Conservation (phyloP, 345 rosid species). For the Eucalyptus fibrosa region DNA sequence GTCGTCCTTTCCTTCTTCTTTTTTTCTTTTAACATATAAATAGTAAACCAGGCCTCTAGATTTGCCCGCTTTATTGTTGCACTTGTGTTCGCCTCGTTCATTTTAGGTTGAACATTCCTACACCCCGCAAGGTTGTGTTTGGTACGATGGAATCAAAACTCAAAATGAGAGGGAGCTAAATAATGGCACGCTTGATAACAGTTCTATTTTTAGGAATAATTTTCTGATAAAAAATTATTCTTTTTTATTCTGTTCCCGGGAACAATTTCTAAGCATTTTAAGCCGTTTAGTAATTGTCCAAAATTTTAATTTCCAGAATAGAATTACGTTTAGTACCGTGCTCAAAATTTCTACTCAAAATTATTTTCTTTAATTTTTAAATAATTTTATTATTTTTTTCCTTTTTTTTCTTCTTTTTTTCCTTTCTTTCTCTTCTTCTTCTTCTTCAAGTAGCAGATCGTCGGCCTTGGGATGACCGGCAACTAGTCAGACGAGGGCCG, state of each 20-base stretch:
- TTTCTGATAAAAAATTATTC: no score
- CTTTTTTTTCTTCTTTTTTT: accelerated
- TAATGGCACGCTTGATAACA: accelerated
- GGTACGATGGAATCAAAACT: background rate
- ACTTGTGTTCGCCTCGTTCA: background rate
- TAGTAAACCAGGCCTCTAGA: background rate
- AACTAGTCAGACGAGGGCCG: no score
- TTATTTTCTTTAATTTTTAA: no score
- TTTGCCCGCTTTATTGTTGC: background rate
- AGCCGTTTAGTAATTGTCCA: no score
- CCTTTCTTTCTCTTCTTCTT: no score
- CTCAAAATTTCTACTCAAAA: no score
- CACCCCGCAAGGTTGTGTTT: background rate
- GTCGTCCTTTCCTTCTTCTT: background rate
- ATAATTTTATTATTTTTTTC: no score
- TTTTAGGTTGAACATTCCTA: background rate
- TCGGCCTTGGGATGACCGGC: no score
- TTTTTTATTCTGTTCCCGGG: accelerated
- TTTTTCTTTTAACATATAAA: background rate
- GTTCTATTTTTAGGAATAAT: accelerated
- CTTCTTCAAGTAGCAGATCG: no score
- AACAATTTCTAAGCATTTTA: no score
- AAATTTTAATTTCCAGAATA: no score
- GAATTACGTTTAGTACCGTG: no score
- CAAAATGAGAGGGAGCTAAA: background rate